Base-by-base conservation (phyloP, 2,329 filamentous ascomycete genomes). In the Penicillium sp. region DNA sequence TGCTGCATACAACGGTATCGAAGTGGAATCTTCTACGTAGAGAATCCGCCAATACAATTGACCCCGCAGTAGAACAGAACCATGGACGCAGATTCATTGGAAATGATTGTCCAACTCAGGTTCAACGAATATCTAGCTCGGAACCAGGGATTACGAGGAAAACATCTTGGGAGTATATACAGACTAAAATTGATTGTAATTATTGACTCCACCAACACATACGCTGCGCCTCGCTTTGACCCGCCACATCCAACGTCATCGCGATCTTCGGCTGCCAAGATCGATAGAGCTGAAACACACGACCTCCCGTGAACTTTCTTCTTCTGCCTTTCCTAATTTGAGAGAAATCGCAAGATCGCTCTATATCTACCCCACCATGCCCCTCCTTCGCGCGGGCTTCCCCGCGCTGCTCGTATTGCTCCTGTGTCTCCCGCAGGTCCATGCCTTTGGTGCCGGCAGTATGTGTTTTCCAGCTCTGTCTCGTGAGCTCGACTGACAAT, bases 401-500 rank as follows among this genome's bases (percentile, higher is more conserved):
- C 54, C 57, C 41, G 46, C 57, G 33, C 44, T 68, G 25, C 52
- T 69, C 30, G 45, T 68, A 34, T 54, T 59, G 16, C 44, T 70
- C 12, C 42, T 66, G 14, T 42, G 68, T 11, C 26, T 68, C 4
- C 60, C 60, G 4, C 61, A 62, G 39, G 65, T 59, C 11, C 58
- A 68, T 41, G 67, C 66, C 13, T 70, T 70, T 43, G 67, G 67
- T 37, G 67, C 67, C 42, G 67, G 67, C 32, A 69, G 65, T 68
- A 61, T 37, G 61, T 57, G 6, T 25, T 23, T 11, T 25, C 16
- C 13, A 3, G n/a, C 6, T 15, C 6, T n/a, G 7, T 10, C 35
- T 14, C 27, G 7, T 39, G 13, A 8, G 14, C 30, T 30, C 6
- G n/a, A 18, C 42, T 54, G 29, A 51, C 32, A 14, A 9, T 10